Evolutionary conservation across 2,329 filamentous ascomycete genomes (phyloP).

Genomic region (Sporothrix pallida): DNA sequence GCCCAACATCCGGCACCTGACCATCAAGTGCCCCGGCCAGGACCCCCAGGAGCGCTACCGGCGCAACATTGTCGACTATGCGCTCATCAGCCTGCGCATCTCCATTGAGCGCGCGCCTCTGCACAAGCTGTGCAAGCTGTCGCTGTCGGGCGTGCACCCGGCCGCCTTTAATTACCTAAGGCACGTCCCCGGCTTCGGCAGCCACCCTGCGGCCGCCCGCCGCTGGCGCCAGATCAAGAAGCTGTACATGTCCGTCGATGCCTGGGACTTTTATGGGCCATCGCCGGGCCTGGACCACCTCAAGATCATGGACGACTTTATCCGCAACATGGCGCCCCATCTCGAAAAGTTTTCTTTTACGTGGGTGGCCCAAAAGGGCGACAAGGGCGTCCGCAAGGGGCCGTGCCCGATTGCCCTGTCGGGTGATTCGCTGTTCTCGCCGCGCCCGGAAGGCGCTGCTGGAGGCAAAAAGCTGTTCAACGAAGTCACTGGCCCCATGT

Average conservation of each 20-base stretch:
- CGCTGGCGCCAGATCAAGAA: conserved; percentile 80
- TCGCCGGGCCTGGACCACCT: conserved; percentile 71
- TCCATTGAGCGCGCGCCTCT: conserved; percentile 77
- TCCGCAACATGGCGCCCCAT: conserved; percentile 69
- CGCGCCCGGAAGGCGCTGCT: conserved; percentile 55
- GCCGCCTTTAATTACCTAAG: conserved; percentile 78
- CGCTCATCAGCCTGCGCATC: conserved; percentile 83
- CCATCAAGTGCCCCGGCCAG: conserved; percentile 77
- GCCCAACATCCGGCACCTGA: conserved; percentile 73
- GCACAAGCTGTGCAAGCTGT: conserved; percentile 69
- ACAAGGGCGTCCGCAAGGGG: conserved; percentile 56
- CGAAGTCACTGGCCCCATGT: conserved; percentile 69
- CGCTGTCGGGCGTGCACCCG: conserved; percentile 75
- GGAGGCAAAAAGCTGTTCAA: conserved; percentile 67
- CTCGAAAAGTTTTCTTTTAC: conserved; percentile 76
- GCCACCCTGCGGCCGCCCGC: conserved; percentile 71
- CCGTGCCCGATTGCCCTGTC: conserved; percentile 75
- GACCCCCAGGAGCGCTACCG: conserved; percentile 72
- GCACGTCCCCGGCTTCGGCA: conserved; percentile 74
- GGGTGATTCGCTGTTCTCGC: conserved; percentile 71
- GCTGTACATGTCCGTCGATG: conserved; percentile 74
- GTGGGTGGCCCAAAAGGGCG: conserved; percentile 64
- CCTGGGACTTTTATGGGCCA: conserved; percentile 66
- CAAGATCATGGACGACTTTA: conserved; percentile 81
- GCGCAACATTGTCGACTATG: conserved; percentile 82